Conservation (phyloP, 1,284 basidiomycete species). For the Tranzscheliella williamsii region DNA sequence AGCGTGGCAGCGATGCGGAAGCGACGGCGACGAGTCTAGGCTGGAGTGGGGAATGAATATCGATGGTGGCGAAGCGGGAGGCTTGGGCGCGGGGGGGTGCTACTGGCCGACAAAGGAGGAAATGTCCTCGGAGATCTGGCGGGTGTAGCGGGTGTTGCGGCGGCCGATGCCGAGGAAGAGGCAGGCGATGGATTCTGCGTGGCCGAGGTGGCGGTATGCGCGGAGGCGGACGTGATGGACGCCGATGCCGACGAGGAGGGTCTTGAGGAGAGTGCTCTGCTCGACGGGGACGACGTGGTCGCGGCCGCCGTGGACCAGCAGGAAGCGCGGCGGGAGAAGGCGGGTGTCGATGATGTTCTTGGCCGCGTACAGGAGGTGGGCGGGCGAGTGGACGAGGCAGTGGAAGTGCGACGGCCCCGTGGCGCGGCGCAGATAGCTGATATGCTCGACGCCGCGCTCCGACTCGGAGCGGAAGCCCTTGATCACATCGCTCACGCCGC, state of each 20-base stretch:
- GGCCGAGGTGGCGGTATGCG: conserved; percentile 60
- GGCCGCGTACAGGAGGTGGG: conserved; percentile 62
- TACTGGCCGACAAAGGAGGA: conserved; percentile 39
- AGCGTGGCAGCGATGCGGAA: too few species aligned
- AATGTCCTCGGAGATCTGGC: conserved; percentile 54
- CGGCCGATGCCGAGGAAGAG: conserved; percentile 54
- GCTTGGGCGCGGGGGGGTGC: too few species aligned
- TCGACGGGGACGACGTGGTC: conserved; percentile 60
- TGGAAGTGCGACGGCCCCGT: conserved; percentile 61
- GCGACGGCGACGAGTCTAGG: too few species aligned
- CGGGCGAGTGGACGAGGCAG: conserved; percentile 62
- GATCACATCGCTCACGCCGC: conserved; percentile 62
- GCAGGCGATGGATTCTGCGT: conserved; percentile 58
- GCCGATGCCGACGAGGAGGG: conserved; percentile 62
- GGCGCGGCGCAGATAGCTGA: conserved; percentile 59
- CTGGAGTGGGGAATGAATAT: too few species aligned
- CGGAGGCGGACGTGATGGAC: conserved; percentile 57
- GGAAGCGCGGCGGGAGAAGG: conserved; percentile 58
- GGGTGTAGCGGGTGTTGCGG: conserved; percentile 57
- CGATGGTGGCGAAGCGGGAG: too few species aligned
- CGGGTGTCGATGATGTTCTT: conserved; percentile 60
- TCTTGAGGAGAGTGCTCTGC: conserved; percentile 61
- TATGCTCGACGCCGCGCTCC: conserved; percentile 60
- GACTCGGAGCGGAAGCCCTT: conserved; percentile 61
- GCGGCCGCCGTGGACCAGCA: conserved; percentile 62